phyloP scores from a whole-genome alignment of 352 stramenopile species.

The Globisporangium recalcitrans region DNA sequence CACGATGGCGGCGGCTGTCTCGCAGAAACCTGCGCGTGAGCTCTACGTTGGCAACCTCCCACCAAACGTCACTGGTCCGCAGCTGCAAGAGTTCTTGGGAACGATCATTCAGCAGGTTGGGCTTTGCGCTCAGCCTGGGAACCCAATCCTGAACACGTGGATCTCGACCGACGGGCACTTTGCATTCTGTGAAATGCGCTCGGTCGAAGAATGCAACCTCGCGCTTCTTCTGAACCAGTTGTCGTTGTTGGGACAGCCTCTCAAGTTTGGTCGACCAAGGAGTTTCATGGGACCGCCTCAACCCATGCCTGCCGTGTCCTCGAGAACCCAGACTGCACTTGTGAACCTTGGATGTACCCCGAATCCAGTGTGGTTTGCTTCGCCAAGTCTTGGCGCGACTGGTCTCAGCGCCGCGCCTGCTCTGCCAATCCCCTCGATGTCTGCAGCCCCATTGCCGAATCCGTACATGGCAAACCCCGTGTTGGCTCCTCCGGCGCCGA shows the following conservation, averaged over 20 bases:
- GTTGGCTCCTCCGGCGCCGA: background rate
- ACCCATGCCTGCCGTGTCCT: slow-evolving; percentile 58
- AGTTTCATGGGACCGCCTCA: slow-evolving; percentile 83
- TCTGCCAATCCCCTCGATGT: background rate
- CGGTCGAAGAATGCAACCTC: slow-evolving; percentile 83
- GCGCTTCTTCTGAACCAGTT: slow-evolving; percentile 81
- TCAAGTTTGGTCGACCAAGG: slow-evolving; percentile 82
- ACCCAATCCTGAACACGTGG: slow-evolving; percentile 83
- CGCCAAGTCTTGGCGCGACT: slow-evolving; percentile 19
- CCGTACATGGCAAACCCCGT: background rate
- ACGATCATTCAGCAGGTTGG: slow-evolving; percentile 87
- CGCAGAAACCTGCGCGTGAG: slow-evolving; percentile 76
- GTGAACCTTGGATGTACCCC: slow-evolving; percentile 77
- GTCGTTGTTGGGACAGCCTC: slow-evolving; percentile 64
- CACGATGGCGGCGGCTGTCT: slow-evolving; percentile 62
- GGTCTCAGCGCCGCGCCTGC: slow-evolving; percentile 11
- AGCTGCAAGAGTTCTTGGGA: slow-evolving; percentile 82
- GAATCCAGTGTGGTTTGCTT: slow-evolving; percentile 75
- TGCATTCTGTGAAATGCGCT: slow-evolving; percentile 86
- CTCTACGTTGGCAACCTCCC: slow-evolving; percentile 85
- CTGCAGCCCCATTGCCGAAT: background rate
- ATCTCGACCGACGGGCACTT: slow-evolving; percentile 84
- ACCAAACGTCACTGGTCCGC: slow-evolving; percentile 71
- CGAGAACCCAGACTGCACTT: slow-evolving; percentile 71
- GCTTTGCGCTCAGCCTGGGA: slow-evolving; percentile 65